Percentiles rank a stretch among this genome's conserved stretches.
Conservation (phyloP, 768 basidiomycete species). For the Suillus discolor region DNA sequence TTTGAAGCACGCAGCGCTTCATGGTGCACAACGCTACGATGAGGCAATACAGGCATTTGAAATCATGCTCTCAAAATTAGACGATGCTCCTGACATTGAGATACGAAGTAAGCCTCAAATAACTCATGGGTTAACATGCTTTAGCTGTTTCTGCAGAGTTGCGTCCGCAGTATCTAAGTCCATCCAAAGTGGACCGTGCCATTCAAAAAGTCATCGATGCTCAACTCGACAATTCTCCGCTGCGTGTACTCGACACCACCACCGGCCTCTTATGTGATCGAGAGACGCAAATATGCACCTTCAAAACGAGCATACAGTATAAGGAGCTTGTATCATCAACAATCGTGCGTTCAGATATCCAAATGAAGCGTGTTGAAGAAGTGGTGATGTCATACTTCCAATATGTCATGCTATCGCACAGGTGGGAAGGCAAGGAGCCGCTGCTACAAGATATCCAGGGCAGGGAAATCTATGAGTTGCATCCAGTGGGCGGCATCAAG, state of each 20-base stretch:
- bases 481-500: not conserved
- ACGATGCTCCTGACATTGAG: not conserved
- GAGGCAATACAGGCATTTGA: not conserved
- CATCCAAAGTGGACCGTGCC: not conserved
- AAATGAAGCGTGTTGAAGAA: not conserved
- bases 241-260: not conserved
- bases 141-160: not conserved
- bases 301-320: not conserved
- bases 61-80: not conserved
- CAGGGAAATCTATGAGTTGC: not conserved
- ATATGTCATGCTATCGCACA: not conserved
- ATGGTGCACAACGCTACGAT: not conserved
- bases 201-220: not conserved
- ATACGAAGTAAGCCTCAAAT: not conserved
- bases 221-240: not conserved
- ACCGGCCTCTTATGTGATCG: not conserved
- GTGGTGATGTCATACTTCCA: not conserved
- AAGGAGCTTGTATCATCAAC: not conserved
- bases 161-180: not conserved
- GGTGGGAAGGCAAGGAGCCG: not conserved
- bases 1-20: not conserved
- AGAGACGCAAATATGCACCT: not conserved
- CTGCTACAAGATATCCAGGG: not conserved
- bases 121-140: not conserved
- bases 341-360: not conserved